Evolutionary conservation across 768 basidiomycete species (phyloP).

Genomic region (Lactarius indigo): DNA sequence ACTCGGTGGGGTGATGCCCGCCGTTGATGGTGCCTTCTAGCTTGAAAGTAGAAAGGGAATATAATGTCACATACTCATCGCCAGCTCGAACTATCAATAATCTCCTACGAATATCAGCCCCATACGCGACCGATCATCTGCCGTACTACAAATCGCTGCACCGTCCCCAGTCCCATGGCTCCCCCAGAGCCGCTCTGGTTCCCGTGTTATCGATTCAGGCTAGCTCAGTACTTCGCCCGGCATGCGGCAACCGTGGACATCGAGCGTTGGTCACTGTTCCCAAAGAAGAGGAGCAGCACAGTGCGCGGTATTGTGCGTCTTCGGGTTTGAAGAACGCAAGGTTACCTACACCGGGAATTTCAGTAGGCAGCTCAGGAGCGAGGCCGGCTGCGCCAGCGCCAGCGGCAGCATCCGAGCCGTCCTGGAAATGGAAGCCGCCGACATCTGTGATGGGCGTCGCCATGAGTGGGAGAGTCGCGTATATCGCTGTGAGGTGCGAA

Average conservation of each 20-base stretch:
- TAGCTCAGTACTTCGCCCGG: conserved; percentile 27
- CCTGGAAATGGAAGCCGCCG: conserved; percentile 95
- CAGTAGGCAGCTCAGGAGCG: conserved; percentile 89
- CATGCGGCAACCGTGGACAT: conserved; percentile 56
- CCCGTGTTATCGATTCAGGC: conserved; percentile 70
- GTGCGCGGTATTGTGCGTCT: conserved; percentile 91
- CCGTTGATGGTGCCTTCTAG: too few species aligned
- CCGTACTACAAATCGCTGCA: conserved; percentile 64
- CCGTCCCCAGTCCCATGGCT: conserved; percentile 54
- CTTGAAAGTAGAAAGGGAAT: too few species aligned
- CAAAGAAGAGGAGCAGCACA: conserved; percentile 80
- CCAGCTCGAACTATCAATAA: too few species aligned
- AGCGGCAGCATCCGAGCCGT: conserved; percentile 88
- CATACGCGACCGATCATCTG: conserved; percentile 38
- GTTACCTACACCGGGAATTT: conserved; percentile 96
- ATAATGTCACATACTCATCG: too few species aligned
- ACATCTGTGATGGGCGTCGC: conserved; percentile 49
- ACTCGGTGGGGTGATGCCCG: too few species aligned
- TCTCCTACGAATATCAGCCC: too few species aligned
- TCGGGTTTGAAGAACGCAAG: conserved; percentile 98
- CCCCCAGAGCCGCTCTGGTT: conserved; percentile 52
- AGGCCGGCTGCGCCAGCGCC: conserved; percentile 88
- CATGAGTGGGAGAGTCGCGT: conserved; percentile 70
- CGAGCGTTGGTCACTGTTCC: conserved; percentile 80
- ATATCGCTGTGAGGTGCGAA: conserved; percentile 48